Percentiles rank a stretch among this genome's conserved stretches.
Evolutionary conservation across 805 yeast genomes (phyloP).

Genomic region (Candida sanyiensis): DNA sequence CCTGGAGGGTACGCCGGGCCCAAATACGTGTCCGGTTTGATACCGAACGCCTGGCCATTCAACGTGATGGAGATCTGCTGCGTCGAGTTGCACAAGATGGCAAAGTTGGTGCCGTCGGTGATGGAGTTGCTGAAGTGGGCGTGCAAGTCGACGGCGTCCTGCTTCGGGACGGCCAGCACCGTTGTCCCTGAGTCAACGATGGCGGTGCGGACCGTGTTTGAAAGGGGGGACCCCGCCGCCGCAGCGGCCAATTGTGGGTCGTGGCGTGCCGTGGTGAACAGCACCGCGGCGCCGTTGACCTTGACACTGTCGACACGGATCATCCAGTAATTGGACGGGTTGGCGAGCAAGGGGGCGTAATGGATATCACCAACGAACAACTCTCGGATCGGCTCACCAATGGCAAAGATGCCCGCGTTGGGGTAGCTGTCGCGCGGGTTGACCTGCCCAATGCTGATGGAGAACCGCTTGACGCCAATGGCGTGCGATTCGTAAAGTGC

Average conservation of each 20-base stretch:
- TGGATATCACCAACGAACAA: slow-evolving; percentile 37
- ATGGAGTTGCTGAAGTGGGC: slow-evolving; percentile 43
- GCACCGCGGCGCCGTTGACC: slow-evolving; percentile 30
- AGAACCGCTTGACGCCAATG: slow-evolving; percentile 36
- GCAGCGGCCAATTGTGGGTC: slow-evolving; percentile 19
- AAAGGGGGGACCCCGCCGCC: too few species aligned
- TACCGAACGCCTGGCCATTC: slow-evolving; percentile 39
- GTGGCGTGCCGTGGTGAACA: slow-evolving; percentile 26
- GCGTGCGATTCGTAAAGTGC: slow-evolving; percentile 32
- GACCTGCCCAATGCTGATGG: slow-evolving; percentile 36
- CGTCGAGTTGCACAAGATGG: slow-evolving; percentile 50
- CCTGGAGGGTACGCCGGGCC: slow-evolving; percentile 40
- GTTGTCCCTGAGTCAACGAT: slow-evolving; percentile 67
- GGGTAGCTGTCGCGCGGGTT: slow-evolving; percentile 21
- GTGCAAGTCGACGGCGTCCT: slow-evolving; percentile 51
- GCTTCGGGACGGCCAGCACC: slow-evolving; percentile 47
- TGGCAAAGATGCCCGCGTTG: slow-evolving; percentile 38
- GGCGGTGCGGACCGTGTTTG: too few species aligned
- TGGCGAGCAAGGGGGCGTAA: slow-evolving; percentile 33
- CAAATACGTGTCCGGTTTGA: slow-evolving; percentile 39
- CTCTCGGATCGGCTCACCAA: slow-evolving; percentile 36
- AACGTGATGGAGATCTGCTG: slow-evolving; percentile 36
- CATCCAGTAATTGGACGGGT: slow-evolving; percentile 46
- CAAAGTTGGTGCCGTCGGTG: slow-evolving; percentile 59
- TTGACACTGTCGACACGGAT: slow-evolving; percentile 34